Evolutionary conservation across 441 rosid genomes (phyloP).

Genomic region (Theobroma grandiflorum): DNA sequence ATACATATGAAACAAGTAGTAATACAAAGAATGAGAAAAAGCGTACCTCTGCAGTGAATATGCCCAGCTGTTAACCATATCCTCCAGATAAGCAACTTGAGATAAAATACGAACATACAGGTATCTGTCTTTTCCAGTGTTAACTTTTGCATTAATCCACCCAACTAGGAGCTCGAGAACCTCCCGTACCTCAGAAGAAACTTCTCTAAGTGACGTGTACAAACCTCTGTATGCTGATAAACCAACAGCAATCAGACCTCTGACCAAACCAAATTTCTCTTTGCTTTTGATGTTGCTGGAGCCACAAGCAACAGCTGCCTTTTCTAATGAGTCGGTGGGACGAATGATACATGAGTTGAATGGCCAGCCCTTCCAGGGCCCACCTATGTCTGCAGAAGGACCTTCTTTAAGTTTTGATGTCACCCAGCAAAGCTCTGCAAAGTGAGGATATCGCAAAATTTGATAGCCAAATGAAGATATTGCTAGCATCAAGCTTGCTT

Average conservation of each 20-base stretch:
- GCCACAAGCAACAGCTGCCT: constrained; percentile 46
- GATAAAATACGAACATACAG: constrained; percentile 81
- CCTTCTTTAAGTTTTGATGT: constrained; percentile 96
- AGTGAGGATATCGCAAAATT: constrained; percentile 88
- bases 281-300: constrained; percentile 66
- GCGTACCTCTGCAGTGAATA: constrained; percentile 83
- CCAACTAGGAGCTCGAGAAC: constrained; percentile 91
- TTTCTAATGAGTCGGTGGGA: constrained; percentile 60
- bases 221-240: constrained; percentile 81
- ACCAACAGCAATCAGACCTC: constrained; percentile 93
- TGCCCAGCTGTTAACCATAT: constrained; percentile 92
- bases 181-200: constrained; percentile 80
- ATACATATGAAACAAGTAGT: constrained; percentile 26
- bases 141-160: constrained; percentile 74
- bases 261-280: constrained; percentile 70
- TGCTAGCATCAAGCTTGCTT: constrained; percentile 77
- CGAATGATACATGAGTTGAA: constrained; percentile 91
- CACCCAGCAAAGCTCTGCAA: constrained; percentile 98
- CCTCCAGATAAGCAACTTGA: constrained; percentile 95
- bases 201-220: constrained; percentile 78
- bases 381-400: constrained; percentile 78
- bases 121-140: constrained; percentile 86
- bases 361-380: constrained; percentile 98
- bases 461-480: constrained; percentile 88
- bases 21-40: constrained; percentile 21